A percentile compares a stretch with the other conserved stretches of the same genome.
Evolutionary conservation across 1,284 basidiomycete species (phyloP).

Genomic region (Peniophora sp.): DNA sequence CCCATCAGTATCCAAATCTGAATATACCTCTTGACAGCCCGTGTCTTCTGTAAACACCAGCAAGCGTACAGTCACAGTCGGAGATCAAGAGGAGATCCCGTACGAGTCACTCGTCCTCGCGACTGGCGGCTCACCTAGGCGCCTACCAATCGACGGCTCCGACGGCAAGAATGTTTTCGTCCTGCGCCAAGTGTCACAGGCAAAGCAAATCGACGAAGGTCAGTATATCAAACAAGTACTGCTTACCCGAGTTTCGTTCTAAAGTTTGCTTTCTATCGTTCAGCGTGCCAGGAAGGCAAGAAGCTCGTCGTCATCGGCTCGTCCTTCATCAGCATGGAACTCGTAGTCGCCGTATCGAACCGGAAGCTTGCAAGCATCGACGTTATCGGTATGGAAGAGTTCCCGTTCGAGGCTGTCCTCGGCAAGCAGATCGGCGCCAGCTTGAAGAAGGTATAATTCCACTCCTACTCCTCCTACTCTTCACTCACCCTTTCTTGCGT

Average conservation of each 20-base stretch:
- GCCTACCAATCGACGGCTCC: slow-evolving; percentile 73
- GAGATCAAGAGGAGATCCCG: slow-evolving; percentile 49
- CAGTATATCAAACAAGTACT: slow-evolving; percentile 9
- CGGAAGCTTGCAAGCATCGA: slow-evolving; percentile 73
- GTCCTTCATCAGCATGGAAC: slow-evolving; percentile 93
- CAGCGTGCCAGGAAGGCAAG: slow-evolving; percentile 63
- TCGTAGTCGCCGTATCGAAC: slow-evolving; percentile 69
- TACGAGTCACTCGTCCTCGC: slow-evolving; percentile 76
- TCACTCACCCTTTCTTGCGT: background rate
- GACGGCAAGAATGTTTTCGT: slow-evolving; percentile 77
- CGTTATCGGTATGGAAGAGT: slow-evolving; percentile 81
- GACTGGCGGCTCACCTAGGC: slow-evolving; percentile 58
- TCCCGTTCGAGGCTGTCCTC: slow-evolving; percentile 78
- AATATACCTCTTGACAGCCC: slow-evolving; percentile 4
- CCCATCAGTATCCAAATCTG: too few relatives aligned
- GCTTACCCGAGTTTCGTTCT: background rate
- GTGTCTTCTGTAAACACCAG: slow-evolving; percentile 64
- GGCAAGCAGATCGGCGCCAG: slow-evolving; percentile 78
- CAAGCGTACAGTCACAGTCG: slow-evolving; percentile 53
- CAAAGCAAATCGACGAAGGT: slow-evolving; percentile 73
- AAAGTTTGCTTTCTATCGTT: background rate
- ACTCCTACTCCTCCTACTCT: background rate
- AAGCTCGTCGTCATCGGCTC: slow-evolving; percentile 82
- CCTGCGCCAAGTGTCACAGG: slow-evolving; percentile 66
- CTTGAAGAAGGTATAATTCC: slow-evolving; percentile 67